These are phyloP conservation scores for Sorghum bicolor DNA, from an alignment of 176 grass and related monocot genomes.

Conservation along the genomic window Sorghum_bicolor_NCBIv3 NC_012873.2:59685501-59686000, in stretches of 20 bases:
- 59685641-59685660: constrained; percentile 8
- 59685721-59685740: constrained; percentile 81
- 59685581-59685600: constrained; percentile 81
- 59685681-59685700: constrained; percentile 50
- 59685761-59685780: constrained; percentile 54
- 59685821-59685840: background rate
- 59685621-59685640: constrained; percentile 10
- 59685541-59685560: constrained; percentile 91
- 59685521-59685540: constrained; percentile 39
- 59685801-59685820: background rate
- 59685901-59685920: constrained; percentile 79
- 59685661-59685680: constrained; percentile 31
- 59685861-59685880: constrained; percentile 42
- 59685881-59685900: constrained; percentile 74
- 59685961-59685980: constrained; percentile 90
- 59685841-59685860: constrained; percentile 18
- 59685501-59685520: constrained; percentile 39
- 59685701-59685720: constrained; percentile 78
- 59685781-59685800: constrained; percentile 5
- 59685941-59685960: constrained; percentile 73
- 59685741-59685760: constrained; percentile 75
- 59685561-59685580: constrained; percentile 94
- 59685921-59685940: constrained; percentile 89
- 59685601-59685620: constrained; percentile 71
- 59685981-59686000: constrained; percentile 79